phyloP scores from a whole-genome alignment of 768 basidiomycete species.

The Rhizopogon vulgaris region DNA sequence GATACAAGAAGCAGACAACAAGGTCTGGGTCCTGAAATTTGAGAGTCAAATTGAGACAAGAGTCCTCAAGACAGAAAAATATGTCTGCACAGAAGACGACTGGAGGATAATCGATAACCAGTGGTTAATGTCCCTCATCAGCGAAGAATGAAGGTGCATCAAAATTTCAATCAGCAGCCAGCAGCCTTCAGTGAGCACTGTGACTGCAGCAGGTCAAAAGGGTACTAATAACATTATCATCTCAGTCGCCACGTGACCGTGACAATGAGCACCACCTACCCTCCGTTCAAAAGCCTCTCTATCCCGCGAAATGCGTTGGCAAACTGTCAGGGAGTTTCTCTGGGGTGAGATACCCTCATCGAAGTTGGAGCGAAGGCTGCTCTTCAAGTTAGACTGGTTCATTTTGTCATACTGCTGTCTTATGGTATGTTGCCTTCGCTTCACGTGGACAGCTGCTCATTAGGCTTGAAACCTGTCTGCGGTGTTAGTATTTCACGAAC shows the following conservation, averaged over 20 bases:
- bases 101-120: slow-evolving; percentile 55
- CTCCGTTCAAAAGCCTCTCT: neutral
- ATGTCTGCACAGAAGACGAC: slow-evolving; percentile 53
- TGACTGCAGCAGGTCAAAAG: too few relatives aligned
- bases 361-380: slow-evolving; percentile 41
- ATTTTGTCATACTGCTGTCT: slow-evolving; percentile 68
- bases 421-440: slow-evolving; percentile 37
- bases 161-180: too few relatives aligned
- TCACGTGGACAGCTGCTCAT: slow-evolving; percentile 2
- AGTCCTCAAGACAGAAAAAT: slow-evolving; percentile 47
- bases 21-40: slow-evolving; percentile 18
- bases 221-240: too few relatives aligned
- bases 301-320: neutral
- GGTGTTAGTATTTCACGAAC: slow-evolving; percentile 55
- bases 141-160: too few relatives aligned
- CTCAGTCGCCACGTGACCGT: too few relatives aligned
- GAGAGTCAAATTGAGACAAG: too few relatives aligned
- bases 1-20: slow-evolving; percentile 53
- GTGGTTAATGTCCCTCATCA: slow-evolving; percentile 36
- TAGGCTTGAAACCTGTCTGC: neutral
- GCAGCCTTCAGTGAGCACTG: too few relatives aligned
- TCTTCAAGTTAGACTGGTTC: slow-evolving; percentile 61
- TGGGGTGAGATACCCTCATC: slow-evolving; percentile 34
- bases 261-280: too few relatives aligned
- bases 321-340: slow-evolving; percentile 18